A percentile compares a stretch with the other conserved stretches of the same genome.
Conservation (phyloP, 345 rosid species). For the Moringa oleifera region DNA sequence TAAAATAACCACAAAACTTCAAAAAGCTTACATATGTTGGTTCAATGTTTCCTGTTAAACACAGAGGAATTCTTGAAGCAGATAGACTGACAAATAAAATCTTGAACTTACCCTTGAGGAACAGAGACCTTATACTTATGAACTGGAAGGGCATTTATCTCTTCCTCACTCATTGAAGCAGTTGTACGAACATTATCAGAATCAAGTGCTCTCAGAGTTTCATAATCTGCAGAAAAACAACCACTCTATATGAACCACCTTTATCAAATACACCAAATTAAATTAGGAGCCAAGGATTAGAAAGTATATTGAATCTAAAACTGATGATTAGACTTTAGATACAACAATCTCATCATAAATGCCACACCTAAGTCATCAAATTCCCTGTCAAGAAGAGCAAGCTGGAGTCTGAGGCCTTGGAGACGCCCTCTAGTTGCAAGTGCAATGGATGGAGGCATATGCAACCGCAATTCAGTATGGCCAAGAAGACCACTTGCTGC, state of each 20-base stretch:
- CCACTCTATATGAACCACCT: neutral
- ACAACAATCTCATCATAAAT: neutral
- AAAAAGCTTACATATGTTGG: neutral
- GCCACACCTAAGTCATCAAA: conserved; percentile 88
- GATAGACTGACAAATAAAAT: neutral
- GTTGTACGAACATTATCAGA: conserved; percentile 55
- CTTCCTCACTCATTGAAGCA: conserved; percentile 89
- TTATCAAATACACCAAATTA: neutral
- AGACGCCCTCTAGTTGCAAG: conserved; percentile 86
- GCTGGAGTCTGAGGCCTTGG: conserved; percentile 94
- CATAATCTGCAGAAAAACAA: conserved; percentile 61
- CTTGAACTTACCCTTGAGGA: conserved; percentile 33
- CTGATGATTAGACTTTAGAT: neutral
- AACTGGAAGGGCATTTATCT: conserved; percentile 88
- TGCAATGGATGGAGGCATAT: conserved; percentile 87
- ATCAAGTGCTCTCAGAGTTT: conserved; percentile 87
- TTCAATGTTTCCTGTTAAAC: neutral
- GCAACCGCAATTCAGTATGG: conserved; percentile 84
- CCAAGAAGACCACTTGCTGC: conserved; percentile 81
- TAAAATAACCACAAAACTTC: neutral
- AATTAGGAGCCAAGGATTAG: neutral
- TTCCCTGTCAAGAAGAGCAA: conserved; percentile 92
- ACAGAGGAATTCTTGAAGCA: neutral
- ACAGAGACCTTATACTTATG: conserved; percentile 67
- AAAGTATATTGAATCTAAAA: neutral